Evolutionary conservation across 2,329 filamentous ascomycete genomes (phyloP), one percentile per base, ranked within the genome.

Genomic region (Trichoderma breve): DNA sequence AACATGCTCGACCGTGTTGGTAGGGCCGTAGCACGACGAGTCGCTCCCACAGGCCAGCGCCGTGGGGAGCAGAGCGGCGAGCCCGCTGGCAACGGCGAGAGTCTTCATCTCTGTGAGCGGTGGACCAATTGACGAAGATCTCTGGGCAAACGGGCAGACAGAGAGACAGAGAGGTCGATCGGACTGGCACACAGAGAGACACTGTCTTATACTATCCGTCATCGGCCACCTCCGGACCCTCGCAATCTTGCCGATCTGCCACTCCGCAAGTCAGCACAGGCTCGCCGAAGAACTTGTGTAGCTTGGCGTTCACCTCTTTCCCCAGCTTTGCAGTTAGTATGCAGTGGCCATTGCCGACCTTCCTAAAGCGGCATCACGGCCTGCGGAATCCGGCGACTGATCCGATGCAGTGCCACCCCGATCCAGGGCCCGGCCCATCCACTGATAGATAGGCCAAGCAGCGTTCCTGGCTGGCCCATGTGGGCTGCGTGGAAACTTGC

Each of bases 1-100:
- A 71, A 86, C 83, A 74, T 85, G 82, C 72, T 84, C 79, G 69
- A 84, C 79, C 26, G 78, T 79, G 75, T 79, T 80, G n/a, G 77
- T 74, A 26, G 83, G 83, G 2, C 82, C 83, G 67, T 83, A 84
- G 76, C 84, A 86, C 62, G 70, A 71, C 34, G 73, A 30, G 11
- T 60, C 70, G 28, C 77, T 78, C 63, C 80, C 80, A 73, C 84
- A 86, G 36, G 82, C 82, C 18, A 78, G 63, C n/a, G 72, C 73
- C 12, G 53, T 39, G 11, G 75, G 73, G 32, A 77, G 66, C 58
- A 74, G 32, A 12, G 75, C 73, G 12, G 66, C 70, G 21, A 77
- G 64, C 43, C 73, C 67, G 60, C 70, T 32, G n/a, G 71, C 36
- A 53, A 73, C 6, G 26, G 39, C 60, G 32, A 74, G 73, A n/a